A percentile compares a stretch with the other conserved stretches of the same genome.
phyloP scores from a whole-genome alignment of 768 basidiomycete species.

The Leucosporidium yakuticum region DNA sequence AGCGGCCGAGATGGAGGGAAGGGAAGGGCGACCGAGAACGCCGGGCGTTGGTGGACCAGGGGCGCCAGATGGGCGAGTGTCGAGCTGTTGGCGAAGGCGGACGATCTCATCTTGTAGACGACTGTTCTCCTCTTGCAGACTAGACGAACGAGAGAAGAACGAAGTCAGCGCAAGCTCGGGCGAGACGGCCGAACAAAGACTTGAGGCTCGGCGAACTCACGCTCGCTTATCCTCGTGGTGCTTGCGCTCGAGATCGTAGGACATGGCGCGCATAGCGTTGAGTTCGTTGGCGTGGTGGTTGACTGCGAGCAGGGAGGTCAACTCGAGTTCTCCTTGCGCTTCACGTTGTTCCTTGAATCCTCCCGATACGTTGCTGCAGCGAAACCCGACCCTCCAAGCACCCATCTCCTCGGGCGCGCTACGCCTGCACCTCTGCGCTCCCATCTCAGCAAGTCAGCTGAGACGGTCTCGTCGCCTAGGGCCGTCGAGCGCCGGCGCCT shows the following conservation, averaged over 20 bases:
- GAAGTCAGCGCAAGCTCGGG: not conserved
- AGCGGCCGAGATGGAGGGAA: not conserved
- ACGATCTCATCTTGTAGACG: constrained; percentile 36
- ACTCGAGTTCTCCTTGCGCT: not conserved
- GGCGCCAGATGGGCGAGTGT: constrained; percentile 17
- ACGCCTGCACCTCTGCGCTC: no score
- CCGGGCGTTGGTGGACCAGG: constrained; percentile 8
- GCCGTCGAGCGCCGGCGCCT: no score
- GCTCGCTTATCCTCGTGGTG: constrained; percentile 57
- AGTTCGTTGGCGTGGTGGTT: constrained; percentile 75
- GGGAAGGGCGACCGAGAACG: constrained; percentile 1
- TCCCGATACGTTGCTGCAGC: no score
- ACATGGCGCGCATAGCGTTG: constrained; percentile 75
- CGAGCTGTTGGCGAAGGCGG: constrained; percentile 38
- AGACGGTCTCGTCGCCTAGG: no score
- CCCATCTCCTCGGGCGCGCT: no score
- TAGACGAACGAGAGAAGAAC: not conserved
- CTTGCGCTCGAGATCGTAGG: constrained; percentile 85
- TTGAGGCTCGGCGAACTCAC: constrained; percentile 13
- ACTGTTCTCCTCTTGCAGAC: constrained; percentile 29
- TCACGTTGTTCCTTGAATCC: no score
- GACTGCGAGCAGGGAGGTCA: constrained; percentile 36
- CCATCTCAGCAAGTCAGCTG: no score
- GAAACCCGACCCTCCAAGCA: no score
- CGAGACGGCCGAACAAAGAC: not conserved